These are phyloP conservation scores for Phytophthora multivora DNA, from an alignment of 352 stramenopile species.

Conservation along the genomic window DNA sequence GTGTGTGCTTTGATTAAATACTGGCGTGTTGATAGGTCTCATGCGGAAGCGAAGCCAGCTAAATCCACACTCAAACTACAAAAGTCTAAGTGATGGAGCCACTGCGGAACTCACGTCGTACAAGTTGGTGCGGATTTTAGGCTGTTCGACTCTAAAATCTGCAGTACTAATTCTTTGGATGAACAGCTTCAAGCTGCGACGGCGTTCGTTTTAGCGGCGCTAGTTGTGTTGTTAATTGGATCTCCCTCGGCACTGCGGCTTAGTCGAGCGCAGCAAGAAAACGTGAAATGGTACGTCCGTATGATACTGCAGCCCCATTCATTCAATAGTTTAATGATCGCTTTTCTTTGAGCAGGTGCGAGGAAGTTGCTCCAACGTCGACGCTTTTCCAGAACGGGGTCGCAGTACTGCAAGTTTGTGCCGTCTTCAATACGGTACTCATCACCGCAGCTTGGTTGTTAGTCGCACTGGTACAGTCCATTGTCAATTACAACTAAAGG, in stretches of 20 bases:
- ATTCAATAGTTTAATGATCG: background rate
- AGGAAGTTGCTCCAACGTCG: slow-evolving; percentile 25
- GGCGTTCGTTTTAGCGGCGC: slow-evolving; percentile 26
- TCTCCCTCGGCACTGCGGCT: slow-evolving; percentile 54
- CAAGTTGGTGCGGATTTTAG: slow-evolving; percentile 22
- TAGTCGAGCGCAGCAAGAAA: slow-evolving; percentile 37
- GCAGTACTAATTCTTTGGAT: too few species aligned
- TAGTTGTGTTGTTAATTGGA: slow-evolving; percentile 47
- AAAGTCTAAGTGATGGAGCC: slow-evolving; percentile 7
- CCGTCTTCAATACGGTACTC: slow-evolving; percentile 46
- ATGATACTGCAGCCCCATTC: too few species aligned
- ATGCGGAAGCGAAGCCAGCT: slow-evolving; percentile 45
- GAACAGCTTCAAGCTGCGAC: slow-evolving; percentile 41
- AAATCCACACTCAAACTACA: slow-evolving; percentile 22
- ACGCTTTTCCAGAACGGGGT: slow-evolving; percentile 26
- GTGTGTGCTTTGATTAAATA: slow-evolving; percentile 16
- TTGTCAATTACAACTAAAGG: background rate
- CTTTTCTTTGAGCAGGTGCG: slow-evolving; percentile 23
- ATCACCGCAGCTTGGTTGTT: slow-evolving; percentile 57
- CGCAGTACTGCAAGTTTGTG: slow-evolving; percentile 34
- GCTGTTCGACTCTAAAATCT: too few species aligned
- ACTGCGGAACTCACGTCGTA: slow-evolving; percentile 19
- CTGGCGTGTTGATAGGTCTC: slow-evolving; percentile 59
- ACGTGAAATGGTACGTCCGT: slow-evolving; percentile 41
- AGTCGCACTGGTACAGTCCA: slow-evolving; percentile 48